Evolutionary conservation across 1,284 basidiomycete genomes (phyloP).

Genomic region (Ceratobasidium sp.): DNA sequence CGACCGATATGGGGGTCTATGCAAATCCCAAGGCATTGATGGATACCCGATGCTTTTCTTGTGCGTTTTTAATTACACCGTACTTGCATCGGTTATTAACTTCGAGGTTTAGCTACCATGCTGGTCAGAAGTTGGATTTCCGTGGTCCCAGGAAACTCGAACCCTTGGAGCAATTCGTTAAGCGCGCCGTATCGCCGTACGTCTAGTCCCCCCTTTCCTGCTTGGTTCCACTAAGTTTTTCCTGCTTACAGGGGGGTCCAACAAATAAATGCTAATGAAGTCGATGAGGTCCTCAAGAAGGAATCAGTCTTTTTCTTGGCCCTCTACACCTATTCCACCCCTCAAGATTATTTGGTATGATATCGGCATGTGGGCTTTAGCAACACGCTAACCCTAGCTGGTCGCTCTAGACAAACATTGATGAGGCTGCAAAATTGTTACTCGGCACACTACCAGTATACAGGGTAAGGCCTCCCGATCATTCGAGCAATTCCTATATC

Average conservation of each 20-base stretch:
- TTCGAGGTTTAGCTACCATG: constrained; percentile 56
- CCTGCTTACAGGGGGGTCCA: constrained; percentile 61
- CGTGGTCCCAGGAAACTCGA: constrained; percentile 74
- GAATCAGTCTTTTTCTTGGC: constrained; percentile 81
- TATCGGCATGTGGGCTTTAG: no score
- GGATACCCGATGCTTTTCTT: constrained; percentile 87
- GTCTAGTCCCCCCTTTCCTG: constrained; percentile 52
- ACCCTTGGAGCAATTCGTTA: constrained; percentile 76
- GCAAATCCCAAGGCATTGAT: constrained; percentile 71
- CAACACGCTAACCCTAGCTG: not conserved
- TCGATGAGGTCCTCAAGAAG: constrained; percentile 66
- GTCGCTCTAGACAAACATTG: constrained; percentile 60
- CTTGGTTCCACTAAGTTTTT: constrained; percentile 1
- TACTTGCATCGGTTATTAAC: constrained; percentile 52
- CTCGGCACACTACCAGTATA: constrained; percentile 79
- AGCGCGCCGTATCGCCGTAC: constrained; percentile 74
- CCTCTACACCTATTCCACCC: constrained; percentile 66
- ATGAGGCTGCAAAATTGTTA: constrained; percentile 67
- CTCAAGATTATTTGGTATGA: constrained; percentile 57
- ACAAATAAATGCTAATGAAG: constrained; percentile 60
- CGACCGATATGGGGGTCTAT: constrained; percentile 76
- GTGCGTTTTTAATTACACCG: constrained; percentile 60
- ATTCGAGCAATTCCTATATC: constrained; percentile 58
- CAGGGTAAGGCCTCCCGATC: constrained; percentile 52
- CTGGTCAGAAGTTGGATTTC: constrained; percentile 73